Percentiles rank a stretch among this genome's conserved stretches.
Evolutionary conservation across 2,329 filamentous ascomycete genomes (phyloP).

Genomic region (Colletotrichum karsti): DNA sequence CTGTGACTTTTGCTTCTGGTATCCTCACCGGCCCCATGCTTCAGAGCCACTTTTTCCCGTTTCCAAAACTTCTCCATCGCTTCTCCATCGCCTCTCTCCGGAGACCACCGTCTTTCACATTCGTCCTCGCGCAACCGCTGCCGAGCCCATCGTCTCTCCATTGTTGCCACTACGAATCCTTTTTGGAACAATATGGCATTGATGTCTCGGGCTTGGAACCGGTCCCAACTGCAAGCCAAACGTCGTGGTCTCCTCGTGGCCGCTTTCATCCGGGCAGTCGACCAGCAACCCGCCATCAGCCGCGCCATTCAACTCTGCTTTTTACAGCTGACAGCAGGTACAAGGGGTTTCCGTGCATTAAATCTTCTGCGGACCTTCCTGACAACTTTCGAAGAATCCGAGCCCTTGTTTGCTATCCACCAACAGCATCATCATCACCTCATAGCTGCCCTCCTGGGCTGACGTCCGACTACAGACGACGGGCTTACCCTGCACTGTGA

Average conservation of each 20-base stretch:
- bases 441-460: slow-evolving; percentile 10
- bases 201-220: background rate
- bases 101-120: background rate
- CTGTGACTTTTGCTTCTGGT: background rate
- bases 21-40: background rate
- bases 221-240: background rate
- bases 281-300: background rate
- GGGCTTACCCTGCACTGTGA: background rate
- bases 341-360: background rate
- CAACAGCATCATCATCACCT: slow-evolving; percentile 25
- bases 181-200: background rate
- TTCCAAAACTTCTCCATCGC: no score
- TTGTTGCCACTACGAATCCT: background rate
- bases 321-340: background rate
- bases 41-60: slow-evolving; percentile 21
- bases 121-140: background rate
- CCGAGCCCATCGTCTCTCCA: background rate
- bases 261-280: background rate
- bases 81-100: background rate
- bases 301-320: background rate
- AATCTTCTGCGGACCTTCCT: background rate
- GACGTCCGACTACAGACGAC: background rate
- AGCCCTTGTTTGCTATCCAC: slow-evolving; percentile 4
- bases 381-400: background rate
- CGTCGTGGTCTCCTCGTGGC: background rate